Percentiles rank a stretch among this genome's conserved stretches.
Conservation (phyloP, 345 rosid species). For the Hevea brasiliensis region DNA sequence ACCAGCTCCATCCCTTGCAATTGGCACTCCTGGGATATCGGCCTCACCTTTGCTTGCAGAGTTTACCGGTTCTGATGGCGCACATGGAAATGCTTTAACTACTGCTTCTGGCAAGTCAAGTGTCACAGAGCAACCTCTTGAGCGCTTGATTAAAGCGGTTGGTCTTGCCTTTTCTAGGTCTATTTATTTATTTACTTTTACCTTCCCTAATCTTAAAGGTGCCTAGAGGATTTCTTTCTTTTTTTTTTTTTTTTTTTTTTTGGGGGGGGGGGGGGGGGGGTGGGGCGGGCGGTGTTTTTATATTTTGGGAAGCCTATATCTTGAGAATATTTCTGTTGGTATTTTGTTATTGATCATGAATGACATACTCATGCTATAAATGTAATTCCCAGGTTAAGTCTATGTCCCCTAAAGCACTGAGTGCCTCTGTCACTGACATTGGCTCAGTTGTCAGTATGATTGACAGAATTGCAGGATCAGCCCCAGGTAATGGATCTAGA, state of each 20-base stretch:
- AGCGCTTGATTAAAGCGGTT: constrained; percentile 81
- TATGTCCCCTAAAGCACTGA: constrained; percentile 58
- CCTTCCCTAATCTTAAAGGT: neutral
- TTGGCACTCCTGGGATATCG: constrained; percentile 93
- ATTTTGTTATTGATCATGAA: neutral
- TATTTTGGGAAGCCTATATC: too few relatives aligned
- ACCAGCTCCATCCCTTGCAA: constrained; percentile 71
- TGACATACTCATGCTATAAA: neutral
- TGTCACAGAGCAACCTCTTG: constrained; percentile 75
- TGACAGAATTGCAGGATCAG: constrained; percentile 91
- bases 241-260: too few relatives aligned
- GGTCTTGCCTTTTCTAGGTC: constrained; percentile 27
- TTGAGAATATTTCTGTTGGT: neutral
- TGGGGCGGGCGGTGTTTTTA: too few relatives aligned
- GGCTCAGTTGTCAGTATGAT: constrained; percentile 86
- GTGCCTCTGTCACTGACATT: constrained; percentile 79
- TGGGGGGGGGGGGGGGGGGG: too few relatives aligned
- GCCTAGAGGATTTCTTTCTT: neutral
- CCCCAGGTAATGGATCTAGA: constrained; percentile 91
- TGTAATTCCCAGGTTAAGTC: constrained; percentile 69
- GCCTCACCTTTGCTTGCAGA: constrained; percentile 91
- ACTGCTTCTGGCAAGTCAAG: constrained; percentile 56
- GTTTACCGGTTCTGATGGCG: constrained; percentile 64
- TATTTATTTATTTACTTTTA: neutral
- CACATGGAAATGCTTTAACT: constrained; percentile 49